Evolutionary conservation across 148 eudicot species (phyloP).

Genomic region (Amaranthus palmeri): DNA sequence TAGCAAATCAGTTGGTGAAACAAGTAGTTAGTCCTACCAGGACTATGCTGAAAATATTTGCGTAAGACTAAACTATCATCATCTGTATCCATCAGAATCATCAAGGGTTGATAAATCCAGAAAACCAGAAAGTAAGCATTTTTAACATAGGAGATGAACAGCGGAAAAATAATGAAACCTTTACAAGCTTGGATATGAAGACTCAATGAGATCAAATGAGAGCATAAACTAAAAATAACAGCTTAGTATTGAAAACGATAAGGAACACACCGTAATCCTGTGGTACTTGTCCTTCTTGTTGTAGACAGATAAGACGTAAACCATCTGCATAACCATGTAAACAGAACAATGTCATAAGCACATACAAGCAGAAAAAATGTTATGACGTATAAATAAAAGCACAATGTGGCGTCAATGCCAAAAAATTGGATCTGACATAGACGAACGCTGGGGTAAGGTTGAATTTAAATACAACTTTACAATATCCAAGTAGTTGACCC

Average conservation of each 20-base stretch:
- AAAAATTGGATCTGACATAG: not conserved
- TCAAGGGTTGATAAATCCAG: not conserved
- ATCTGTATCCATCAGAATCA: conserved; percentile 12
- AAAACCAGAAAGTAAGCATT: not conserved
- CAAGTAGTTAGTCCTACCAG: not conserved
- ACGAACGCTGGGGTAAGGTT: too few species aligned
- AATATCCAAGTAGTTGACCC: too few species aligned
- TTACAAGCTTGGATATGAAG: not conserved
- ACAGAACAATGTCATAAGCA: not conserved
- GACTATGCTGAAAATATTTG: not conserved
- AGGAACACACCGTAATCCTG: conserved; percentile 66
- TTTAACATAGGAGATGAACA: not conserved
- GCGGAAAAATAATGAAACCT: conserved; percentile 7
- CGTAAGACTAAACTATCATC: conserved; percentile 13
- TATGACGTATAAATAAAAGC: not conserved
- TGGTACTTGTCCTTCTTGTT: conserved; percentile 94
- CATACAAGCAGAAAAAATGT: not conserved
- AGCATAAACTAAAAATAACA: conserved; percentile 8
- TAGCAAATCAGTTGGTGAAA: not conserved
- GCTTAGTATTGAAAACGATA: conserved; percentile 13
- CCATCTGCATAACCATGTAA: conserved; percentile 62
- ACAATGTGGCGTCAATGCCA: too few species aligned
- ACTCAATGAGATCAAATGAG: not conserved
- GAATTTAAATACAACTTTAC: too few species aligned
- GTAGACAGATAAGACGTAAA: conserved; percentile 91